Conservation (phyloP, 139 green algal genomes). For the Deuterostichococcus epilithicus region DNA sequence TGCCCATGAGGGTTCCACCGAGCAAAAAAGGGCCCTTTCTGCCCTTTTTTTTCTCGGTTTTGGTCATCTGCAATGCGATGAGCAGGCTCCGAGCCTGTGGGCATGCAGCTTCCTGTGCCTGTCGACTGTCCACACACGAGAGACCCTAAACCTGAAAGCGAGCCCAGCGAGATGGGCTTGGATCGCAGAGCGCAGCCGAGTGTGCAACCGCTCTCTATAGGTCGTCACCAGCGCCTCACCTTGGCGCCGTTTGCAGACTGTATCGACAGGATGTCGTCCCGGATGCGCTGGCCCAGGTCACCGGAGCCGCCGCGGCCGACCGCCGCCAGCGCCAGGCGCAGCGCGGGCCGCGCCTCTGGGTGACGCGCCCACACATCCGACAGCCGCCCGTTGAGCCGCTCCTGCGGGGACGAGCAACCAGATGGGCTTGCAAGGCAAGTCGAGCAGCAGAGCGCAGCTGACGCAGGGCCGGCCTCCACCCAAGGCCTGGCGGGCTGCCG, state of each 20-base stretch:
- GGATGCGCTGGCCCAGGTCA: slow-evolving; percentile 67
- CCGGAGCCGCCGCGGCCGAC: slow-evolving; percentile 56
- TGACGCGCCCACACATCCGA: slow-evolving; percentile 5
- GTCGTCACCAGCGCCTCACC: slow-evolving; percentile 17
- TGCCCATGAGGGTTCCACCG: slow-evolving; percentile 12
- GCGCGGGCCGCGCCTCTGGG: slow-evolving; percentile 21
- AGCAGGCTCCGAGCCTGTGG: too few relatives aligned
- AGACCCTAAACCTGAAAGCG: too few relatives aligned
- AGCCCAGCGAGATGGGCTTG: neutral
- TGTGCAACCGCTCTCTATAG: neutral
- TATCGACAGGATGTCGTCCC: slow-evolving; percentile 68
- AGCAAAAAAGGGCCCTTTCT: neutral
- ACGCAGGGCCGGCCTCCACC: too few relatives aligned
- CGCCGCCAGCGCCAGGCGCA: slow-evolving; percentile 38
- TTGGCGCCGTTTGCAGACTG: slow-evolving; percentile 60
- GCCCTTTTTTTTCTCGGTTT: neutral
- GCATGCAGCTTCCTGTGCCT: too few relatives aligned
- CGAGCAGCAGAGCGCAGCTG: too few relatives aligned
- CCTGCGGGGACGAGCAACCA: neutral
- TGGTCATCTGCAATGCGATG: neutral
- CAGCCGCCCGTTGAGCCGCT: slow-evolving; percentile 23
- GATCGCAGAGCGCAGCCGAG: neutral
- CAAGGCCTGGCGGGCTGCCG: too few relatives aligned
- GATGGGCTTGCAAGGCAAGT: neutral
- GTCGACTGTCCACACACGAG: too few relatives aligned